Evolutionary conservation across 2,329 filamentous ascomycete species (phyloP), one percentile per base, ranked within the genome.

Genomic region (Tolypocladium guangdongense): DNA sequence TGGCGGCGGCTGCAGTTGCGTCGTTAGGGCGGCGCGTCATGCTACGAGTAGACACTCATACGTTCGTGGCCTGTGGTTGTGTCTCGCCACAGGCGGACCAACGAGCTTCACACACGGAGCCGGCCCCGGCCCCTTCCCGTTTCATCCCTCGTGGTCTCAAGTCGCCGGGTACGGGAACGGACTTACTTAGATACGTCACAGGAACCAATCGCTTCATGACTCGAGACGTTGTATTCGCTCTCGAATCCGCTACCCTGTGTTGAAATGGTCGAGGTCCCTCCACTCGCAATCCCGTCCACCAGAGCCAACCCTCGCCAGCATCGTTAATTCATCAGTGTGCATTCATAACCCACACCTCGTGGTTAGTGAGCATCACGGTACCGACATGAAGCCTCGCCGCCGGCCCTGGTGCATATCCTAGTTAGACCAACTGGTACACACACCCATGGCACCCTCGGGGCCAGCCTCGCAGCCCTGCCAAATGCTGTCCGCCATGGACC

Each of bases 271-370:
- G 24, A 32, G 16, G 24, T 1, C 10, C 24, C n/a, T 46, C 39
- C 43, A 46, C 30, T 24, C 6, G 5, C 14, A 1, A 24, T 10
- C 10, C 4, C 43, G n/a, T 32, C 16, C 7, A 8, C 43, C 39
- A 11, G 37, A n/a, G 18, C 16, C 22, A 14, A 24, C 3, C 3
- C 5, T 43, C 22, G 39, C 39, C 39, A 8, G 10, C 27, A n/a
- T 47, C 45, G 27, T 47, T 47, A 27, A 22, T 37, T 36, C 38
- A 35, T 38, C 22, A 27, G 14, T 20, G 39, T 45, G 39, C 14
- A 45, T 50, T 53, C 52, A 35, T 53, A 30, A 38, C n/a, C 37
- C 37, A 22, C 47, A 32, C 50, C 47, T 38, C 41, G 22, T 46
- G 27, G 22, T 24, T 4, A 36, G 47, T 16, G 32, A 5, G 18